These are phyloP conservation scores for Nidula niveotomentosa DNA, from an alignment of 1,284 basidiomycete genomes.

Conservation along the genomic window DNA sequence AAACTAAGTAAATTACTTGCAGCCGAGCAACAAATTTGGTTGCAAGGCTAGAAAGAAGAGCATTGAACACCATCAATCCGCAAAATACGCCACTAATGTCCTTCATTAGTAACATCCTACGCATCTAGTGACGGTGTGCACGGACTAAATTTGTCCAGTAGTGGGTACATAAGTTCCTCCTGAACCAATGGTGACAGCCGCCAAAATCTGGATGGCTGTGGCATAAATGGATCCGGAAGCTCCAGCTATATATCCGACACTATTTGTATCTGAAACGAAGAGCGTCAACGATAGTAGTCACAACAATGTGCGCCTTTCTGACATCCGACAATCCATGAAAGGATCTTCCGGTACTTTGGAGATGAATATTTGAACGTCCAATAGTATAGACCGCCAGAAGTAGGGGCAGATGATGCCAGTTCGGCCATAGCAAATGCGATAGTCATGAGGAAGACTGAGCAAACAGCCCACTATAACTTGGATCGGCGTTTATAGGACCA, in stretches of 20 bases:
- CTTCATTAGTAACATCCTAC: background rate
- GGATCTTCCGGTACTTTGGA: slow-evolving; percentile 62
- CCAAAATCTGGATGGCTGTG: slow-evolving; percentile 69
- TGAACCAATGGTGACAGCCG: slow-evolving; percentile 63
- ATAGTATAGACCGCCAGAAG: slow-evolving; percentile 78
- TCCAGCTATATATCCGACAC: slow-evolving; percentile 66
- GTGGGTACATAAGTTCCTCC: slow-evolving; percentile 51
- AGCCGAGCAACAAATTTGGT: slow-evolving; percentile 69
- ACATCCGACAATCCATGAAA: slow-evolving; percentile 83
- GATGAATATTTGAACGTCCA: slow-evolving; percentile 75
- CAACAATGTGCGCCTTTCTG: slow-evolving; percentile 17
- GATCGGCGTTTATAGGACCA: background rate
- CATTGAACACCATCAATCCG: slow-evolving; percentile 57
- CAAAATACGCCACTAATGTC: slow-evolving; percentile 55
- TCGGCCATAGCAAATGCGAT: slow-evolving; percentile 73
- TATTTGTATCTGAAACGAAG: slow-evolving; percentile 58
- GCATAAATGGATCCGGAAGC: slow-evolving; percentile 82
- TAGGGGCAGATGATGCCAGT: slow-evolving; percentile 70
- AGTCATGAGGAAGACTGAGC: slow-evolving; percentile 54
- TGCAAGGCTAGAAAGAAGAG: slow-evolving; percentile 63
- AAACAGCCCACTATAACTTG: slow-evolving; percentile 50
- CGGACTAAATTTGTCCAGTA: slow-evolving; percentile 58
- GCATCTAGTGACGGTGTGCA: slow-evolving; percentile 2
- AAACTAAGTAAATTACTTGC: slow-evolving; percentile 68
- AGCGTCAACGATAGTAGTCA: background rate